Evolutionary conservation across 129 eudicot species (phyloP), one percentile per base, ranked within the genome.

Genomic region (Lactuca sativa): DNA sequence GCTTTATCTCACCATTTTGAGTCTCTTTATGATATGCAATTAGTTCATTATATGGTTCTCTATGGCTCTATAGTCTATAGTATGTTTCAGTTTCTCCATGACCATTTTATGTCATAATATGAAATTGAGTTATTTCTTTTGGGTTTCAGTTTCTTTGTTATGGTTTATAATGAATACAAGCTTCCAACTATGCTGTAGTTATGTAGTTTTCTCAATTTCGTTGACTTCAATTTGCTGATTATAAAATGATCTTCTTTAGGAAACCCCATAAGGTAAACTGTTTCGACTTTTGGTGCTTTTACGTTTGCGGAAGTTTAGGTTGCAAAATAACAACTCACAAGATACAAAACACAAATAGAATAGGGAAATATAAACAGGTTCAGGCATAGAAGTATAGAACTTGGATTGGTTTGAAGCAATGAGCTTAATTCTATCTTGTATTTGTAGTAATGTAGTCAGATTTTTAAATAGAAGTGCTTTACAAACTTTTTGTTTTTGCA

Each of bases 401-500:
- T 25, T 25, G 1, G 30, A 2, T 25, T 25, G 2, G 32, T 12
- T 12, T 52, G 68, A 31, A 36, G 51, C 21, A 7, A 40, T 73
- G 11, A 17, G 11, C 37, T 51, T 6, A 18, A 47, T 13, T 66
- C 13, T 52, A 36, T 32, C 47, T 67, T 9, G 15, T 16, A 49
- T 66, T 4, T 66, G 21, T 18, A 18, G 21, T 25, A 25, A 2
- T 67, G 49, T 12, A 59, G 67, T 48, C 40, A 44, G 36, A 11
- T 33, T 62, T 63, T 7, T 40, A 7, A 56, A 41, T 25, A 47
- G 41, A 34, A 52, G n/a, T 41, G 13, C 49, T 52, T 38, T 13
- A 41, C 62, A 64, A 74, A 43, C 56, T 51, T 78, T 16, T 47
- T 9, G 18, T 64, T 52, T 17, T 63, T 56, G 59, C 56, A 54